These are phyloP conservation scores for Beauveria varroae DNA, from an alignment of 2,329 filamentous ascomycete genomes.

Conservation along the genomic window DNA sequence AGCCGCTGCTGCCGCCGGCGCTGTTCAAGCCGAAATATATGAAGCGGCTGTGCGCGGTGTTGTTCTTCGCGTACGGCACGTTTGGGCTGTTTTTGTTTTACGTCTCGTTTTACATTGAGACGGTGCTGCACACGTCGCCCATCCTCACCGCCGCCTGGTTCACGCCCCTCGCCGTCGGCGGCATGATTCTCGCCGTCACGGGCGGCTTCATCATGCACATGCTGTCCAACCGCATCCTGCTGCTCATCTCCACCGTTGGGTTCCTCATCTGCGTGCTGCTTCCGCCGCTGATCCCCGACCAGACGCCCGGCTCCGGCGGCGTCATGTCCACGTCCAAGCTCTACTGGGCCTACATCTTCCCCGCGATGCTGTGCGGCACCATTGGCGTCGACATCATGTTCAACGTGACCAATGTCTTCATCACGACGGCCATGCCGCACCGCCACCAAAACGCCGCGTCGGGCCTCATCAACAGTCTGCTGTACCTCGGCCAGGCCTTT, in stretches of 20 bases:
- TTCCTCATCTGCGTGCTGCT: conserved; percentile 52
- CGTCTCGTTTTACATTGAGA: conserved; percentile 58
- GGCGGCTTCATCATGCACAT: conserved; percentile 63
- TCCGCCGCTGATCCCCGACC: conserved; percentile 55
- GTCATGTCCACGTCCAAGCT: conserved; percentile 20
- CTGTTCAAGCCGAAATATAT: conserved; percentile 65
- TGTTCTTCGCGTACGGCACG: conserved; percentile 62
- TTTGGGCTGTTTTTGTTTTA: conserved; percentile 65
- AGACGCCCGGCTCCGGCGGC: conserved; percentile 22
- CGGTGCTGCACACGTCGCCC: conserved; percentile 50
- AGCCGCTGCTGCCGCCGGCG: conserved; percentile 62
- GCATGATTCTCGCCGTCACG: conserved; percentile 53
- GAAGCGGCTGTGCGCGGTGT: conserved; percentile 49
- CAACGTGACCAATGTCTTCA: conserved; percentile 69
- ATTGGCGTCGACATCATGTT: conserved; percentile 70
- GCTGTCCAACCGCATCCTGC: conserved; percentile 53
- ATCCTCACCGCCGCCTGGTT: conserved; percentile 63
- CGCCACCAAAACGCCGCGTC: conserved; percentile 64
- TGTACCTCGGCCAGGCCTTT: conserved; percentile 66
- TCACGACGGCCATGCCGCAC: conserved; percentile 62
- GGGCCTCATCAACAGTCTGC: conserved; percentile 60
- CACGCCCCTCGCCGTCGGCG: conserved; percentile 59
- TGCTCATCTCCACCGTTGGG: conserved; percentile 53
- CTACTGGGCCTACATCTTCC: conserved; percentile 71
- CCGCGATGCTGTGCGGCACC: conserved; percentile 60